Conservation (phyloP, 2,329 filamentous ascomycete species). For the Chaetomium sp. region DNA sequence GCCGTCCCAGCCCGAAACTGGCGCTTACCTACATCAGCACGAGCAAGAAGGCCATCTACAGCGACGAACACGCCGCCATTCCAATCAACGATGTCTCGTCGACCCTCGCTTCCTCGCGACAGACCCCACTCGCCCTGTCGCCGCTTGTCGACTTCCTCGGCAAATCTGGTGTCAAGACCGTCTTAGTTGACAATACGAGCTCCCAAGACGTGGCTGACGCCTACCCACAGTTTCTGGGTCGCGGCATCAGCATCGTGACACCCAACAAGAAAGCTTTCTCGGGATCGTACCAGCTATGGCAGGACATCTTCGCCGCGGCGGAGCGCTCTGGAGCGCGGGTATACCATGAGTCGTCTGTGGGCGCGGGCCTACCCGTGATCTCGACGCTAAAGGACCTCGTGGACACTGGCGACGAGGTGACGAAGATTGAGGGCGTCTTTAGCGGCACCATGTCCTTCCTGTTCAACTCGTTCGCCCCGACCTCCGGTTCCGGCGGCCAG, state of each 20-base stretch:
- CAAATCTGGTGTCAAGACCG: constrained; percentile 66
- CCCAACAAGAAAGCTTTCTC: constrained; percentile 99
- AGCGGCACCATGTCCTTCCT: constrained; percentile 97
- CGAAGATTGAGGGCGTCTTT: constrained; percentile 93
- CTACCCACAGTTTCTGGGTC: constrained; percentile 74
- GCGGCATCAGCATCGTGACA: constrained; percentile 85
- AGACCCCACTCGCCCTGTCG: constrained; percentile 58
- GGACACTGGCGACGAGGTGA: constrained; percentile 85
- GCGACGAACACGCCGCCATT: constrained; percentile 63
- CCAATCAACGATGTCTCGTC: constrained; percentile 54
- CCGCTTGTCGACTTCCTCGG: constrained; percentile 73
- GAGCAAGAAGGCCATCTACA: constrained; percentile 75
- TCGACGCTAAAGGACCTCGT: constrained; percentile 92
- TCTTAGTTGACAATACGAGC: constrained; percentile 94
- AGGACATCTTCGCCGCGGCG: constrained; percentile 74
- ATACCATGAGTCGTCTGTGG: constrained; percentile 93
- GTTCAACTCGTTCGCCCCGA: constrained; percentile 93
- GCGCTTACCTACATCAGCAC: constrained; percentile 80
- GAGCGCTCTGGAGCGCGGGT: constrained; percentile 67
- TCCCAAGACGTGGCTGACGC: constrained; percentile 75
- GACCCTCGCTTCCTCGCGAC: constrained; percentile 56
- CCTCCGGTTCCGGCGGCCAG: constrained; percentile 64
- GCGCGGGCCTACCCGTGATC: constrained; percentile 87
- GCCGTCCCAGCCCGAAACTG: constrained; percentile 62
- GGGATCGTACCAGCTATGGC: constrained; percentile 72